Conservation (phyloP, 2,329 filamentous ascomycete species). For the Calonectria ilicicola region DNA sequence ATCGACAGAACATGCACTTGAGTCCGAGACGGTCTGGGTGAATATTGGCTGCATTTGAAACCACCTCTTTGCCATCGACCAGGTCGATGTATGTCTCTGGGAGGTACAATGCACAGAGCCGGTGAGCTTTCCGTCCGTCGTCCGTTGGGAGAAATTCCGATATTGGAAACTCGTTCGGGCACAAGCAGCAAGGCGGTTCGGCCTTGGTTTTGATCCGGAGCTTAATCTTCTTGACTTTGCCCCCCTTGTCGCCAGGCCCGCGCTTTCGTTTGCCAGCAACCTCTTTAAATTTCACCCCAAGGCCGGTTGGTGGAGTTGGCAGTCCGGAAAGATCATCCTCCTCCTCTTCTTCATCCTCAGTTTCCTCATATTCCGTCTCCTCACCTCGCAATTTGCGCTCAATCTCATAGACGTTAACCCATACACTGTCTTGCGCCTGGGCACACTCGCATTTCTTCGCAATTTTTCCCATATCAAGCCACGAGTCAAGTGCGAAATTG, state of each 20-base stretch:
- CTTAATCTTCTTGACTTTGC: constrained; percentile 78
- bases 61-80: constrained; percentile 76
- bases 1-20: constrained; percentile 95
- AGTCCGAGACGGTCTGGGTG: constrained; percentile 89
- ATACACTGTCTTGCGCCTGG: constrained; percentile 94
- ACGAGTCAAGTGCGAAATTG: constrained; percentile 96
- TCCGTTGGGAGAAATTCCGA: constrained; percentile 89
- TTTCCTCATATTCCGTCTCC: constrained; percentile 85
- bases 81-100: constrained; percentile 90
- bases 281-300: constrained; percentile 75
- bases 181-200: constrained; percentile 88
- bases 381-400: constrained; percentile 94
- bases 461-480: constrained; percentile 94
- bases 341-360: constrained; percentile 77
- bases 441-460: constrained; percentile 98
- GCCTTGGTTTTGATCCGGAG: constrained; percentile 77
- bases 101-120: constrained; percentile 89
- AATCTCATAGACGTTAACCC: constrained; percentile 97
- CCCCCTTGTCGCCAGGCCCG: constrained; percentile 48
- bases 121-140: constrained; percentile 87
- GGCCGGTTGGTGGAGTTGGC: constrained; percentile 82
- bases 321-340: constrained; percentile 75
- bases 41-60: constrained; percentile 84
- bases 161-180: constrained; percentile 88
- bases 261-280: constrained; percentile 72